Base-by-base conservation (phyloP, 1,284 basidiomycete species). In the Ceraceosorus bombacis region DNA sequence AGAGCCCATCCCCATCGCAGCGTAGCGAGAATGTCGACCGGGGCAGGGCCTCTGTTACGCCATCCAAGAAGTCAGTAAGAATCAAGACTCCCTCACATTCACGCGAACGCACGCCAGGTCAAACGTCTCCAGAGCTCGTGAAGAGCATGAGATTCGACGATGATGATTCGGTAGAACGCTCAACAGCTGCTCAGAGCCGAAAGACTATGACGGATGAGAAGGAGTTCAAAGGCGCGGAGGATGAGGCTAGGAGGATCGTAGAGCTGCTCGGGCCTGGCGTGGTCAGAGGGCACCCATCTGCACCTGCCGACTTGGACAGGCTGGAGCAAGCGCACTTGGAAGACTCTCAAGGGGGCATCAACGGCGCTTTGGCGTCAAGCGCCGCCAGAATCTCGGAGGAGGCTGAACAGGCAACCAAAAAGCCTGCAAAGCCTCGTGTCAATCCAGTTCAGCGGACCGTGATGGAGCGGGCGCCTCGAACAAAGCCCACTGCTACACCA, bases 171-270 rank as follows among this genome's bases (percentile, higher is more conserved):
- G 1, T 27, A 27, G 27, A 27, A 27, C 27, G 27, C 27, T 27
- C 27, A 27, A 27, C 27, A 27, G 27, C 27, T 27, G 27, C 27
- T 27, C 27, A 27, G 2, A 27, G 27, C 27, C 27, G 3, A 27
- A 27, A 27, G 27, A 27, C 1, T 27, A 1, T 27, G 27, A 27
- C 27, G 27, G 51, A 55, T n/a, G 50, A 58, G 41, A 46, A 53
- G 41, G 57, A 46, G 41, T 37, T 50, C 41, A 9, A 50, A 46
- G 50, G 54, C 54, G 15, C 57, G 51, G 52, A 62, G 59, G 69
- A 74, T 49, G 74, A 76, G 51, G 74, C 74, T 0, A 67, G 67
- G n/a, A 59, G 65, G 4, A 73, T 76, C 27, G 64, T 76, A 15
- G 59, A 71, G 27, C 55, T 76, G 37, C 62, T 76, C 27, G 74